phyloP scores from a whole-genome alignment of 1,284 basidiomycete species.

The Pyrrhoderma lamaoense region DNA sequence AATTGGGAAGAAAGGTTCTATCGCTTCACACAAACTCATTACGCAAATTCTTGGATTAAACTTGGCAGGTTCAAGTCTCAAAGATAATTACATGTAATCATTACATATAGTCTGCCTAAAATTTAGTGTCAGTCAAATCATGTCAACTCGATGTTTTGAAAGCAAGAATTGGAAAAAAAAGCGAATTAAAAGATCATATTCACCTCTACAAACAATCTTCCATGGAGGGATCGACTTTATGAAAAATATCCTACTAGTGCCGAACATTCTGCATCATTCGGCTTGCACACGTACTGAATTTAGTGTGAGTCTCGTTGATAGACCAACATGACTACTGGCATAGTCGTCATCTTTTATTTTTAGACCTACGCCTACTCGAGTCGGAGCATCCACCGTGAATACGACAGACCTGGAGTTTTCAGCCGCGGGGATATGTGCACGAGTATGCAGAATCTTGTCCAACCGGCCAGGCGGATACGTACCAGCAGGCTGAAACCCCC shows the following conservation, averaged over 20 bases:
- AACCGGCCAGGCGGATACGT: constrained; percentile 43
- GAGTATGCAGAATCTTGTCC: constrained; percentile 58
- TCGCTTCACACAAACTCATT: neutral
- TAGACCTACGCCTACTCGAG: constrained; percentile 47
- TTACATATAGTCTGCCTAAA: no score
- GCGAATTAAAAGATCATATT: no score
- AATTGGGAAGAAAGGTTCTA: neutral
- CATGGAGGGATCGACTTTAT: no score
- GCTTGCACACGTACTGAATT: neutral
- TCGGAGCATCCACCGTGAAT: constrained; percentile 38
- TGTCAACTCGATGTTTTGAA: no score
- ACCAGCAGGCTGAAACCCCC: constrained; percentile 53
- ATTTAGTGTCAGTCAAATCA: no score
- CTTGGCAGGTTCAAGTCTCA: no score
- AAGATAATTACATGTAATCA: no score
- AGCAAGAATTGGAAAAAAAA: no score
- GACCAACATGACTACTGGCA: constrained; percentile 61
- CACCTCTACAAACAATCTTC: no score
- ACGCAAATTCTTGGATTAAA: no score
- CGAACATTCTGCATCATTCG: constrained; percentile 5
- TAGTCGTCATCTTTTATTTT: constrained; percentile 37
- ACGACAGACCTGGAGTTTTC: no score
- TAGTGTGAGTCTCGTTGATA: constrained; percentile 40
- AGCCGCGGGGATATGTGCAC: constrained; percentile 14
- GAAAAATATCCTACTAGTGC: neutral